Conservation (phyloP, 2,329 filamentous ascomycete species). For the Scedosporium dehoogii region DNA sequence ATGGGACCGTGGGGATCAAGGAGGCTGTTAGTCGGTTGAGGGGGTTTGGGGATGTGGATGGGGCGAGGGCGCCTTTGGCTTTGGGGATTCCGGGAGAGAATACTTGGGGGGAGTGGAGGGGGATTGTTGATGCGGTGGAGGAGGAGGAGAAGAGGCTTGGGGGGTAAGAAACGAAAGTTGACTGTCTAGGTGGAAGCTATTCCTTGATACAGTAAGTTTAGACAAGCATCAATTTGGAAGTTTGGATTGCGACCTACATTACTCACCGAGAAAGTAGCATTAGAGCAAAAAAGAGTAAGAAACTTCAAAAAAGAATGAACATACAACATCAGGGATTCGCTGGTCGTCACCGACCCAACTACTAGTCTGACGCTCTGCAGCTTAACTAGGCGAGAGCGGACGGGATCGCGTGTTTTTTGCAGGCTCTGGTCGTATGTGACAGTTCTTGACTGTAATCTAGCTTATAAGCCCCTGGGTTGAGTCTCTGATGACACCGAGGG, state of each 20-base stretch:
- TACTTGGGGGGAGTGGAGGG: conserved; percentile 47
- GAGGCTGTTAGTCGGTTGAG: conserved; percentile 51
- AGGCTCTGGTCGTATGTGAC: neutral
- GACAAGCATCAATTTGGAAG: no score
- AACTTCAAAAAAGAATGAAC: neutral
- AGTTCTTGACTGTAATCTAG: neutral
- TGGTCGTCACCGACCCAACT: conserved; percentile 1
- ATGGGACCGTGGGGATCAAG: conserved; percentile 55
- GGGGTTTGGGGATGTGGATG: conserved; percentile 48
- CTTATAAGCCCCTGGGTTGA: no score
- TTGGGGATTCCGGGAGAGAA: conserved; percentile 47
- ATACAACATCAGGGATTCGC: conserved; percentile 1
- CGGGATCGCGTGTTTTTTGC: neutral
- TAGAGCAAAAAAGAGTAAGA: neutral
- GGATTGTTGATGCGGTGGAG: conserved; percentile 30
- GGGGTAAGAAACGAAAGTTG: neutral
- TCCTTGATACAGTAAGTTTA: no score
- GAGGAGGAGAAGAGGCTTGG: conserved; percentile 26
- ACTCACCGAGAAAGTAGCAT: no score
- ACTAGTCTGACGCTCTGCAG: neutral
- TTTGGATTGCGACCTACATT: no score
- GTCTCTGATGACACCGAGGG: no score
- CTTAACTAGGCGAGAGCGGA: conserved; percentile 1
- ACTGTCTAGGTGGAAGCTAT: no score
- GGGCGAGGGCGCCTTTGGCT: conserved; percentile 46